These are phyloP conservation scores for Pestalotiopsis sp. DNA, from an alignment of 2,329 filamentous ascomycete genomes.

Conservation along the genomic window DNA sequence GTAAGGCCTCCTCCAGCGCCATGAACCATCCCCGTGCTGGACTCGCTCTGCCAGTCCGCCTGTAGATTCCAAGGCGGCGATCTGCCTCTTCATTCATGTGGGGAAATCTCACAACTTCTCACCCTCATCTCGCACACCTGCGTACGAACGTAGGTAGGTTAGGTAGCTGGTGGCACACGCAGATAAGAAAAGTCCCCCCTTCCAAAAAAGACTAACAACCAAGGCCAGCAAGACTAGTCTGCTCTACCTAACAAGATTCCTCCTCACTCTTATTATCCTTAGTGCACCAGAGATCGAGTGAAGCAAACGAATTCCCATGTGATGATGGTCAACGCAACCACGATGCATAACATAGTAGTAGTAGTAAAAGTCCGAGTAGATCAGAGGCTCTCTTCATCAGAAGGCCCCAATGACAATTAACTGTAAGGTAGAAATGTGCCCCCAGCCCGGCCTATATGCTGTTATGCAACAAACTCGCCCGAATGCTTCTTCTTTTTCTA, in stretches of 20 bases:
- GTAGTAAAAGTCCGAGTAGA: not conserved
- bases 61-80: constrained; percentile 3
- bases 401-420: not conserved
- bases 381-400: not conserved
- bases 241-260: not conserved
- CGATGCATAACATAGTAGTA: not conserved
- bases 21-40: not conserved
- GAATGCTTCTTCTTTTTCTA: constrained; percentile 7
- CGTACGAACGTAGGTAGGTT: not conserved
- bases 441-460: constrained; percentile 1
- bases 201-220: not conserved
- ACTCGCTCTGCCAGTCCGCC: constrained; percentile 3
- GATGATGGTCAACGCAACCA: not conserved
- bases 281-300: not conserved
- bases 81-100: not conserved
- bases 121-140: not conserved
- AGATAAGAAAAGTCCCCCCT: too few species aligned
- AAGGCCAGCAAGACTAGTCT: not conserved
- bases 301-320: too few species aligned
- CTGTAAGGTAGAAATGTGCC: constrained; percentile 4
- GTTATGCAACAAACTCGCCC: constrained; percentile 10
- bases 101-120: not conserved
- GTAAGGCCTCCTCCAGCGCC: not conserved
- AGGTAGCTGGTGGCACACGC: not conserved
- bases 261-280: not conserved